Conservation (phyloP, 768 basidiomycete species). For the Sarcodon aspratus region DNA sequence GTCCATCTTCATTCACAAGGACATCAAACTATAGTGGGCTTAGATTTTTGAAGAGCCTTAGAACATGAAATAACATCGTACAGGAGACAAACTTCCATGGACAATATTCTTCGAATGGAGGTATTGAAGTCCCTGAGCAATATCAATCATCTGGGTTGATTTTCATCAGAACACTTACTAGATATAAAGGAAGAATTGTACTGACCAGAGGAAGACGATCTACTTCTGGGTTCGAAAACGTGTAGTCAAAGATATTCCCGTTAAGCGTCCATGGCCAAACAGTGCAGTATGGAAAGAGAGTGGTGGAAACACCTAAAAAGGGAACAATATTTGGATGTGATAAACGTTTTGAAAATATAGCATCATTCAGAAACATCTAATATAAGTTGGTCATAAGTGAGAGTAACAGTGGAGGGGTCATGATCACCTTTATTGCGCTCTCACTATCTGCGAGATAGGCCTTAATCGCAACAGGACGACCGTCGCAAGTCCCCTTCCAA, state of each 20-base stretch:
- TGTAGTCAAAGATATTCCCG: not conserved
- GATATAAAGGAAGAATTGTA: not conserved
- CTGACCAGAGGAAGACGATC: not conserved
- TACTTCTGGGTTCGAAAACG: not conserved
- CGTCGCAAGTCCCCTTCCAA: not conserved
- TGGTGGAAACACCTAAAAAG: conserved; percentile 2
- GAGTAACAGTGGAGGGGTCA: too few species aligned
- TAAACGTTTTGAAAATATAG: not conserved
- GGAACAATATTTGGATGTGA: conserved; percentile 8
- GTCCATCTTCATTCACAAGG: too few species aligned
- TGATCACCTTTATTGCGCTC: too few species aligned
- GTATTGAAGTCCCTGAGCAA: too few species aligned
- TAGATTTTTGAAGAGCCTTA: too few species aligned
- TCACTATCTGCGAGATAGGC: not conserved
- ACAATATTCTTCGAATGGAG: too few species aligned
- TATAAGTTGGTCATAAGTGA: too few species aligned
- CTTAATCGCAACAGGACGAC: not conserved
- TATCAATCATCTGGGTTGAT: too few species aligned
- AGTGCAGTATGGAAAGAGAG: not conserved
- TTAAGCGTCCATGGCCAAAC: not conserved
- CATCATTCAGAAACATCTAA: not conserved
- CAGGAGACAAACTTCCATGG: too few species aligned
- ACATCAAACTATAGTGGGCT: too few species aligned
- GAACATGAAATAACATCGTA: too few species aligned
- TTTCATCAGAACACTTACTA: too few species aligned